These are phyloP conservation scores for Backusella psychrophila DNA, from an alignment of 192 early-diverging fungal species.

Conservation along the genomic window DNA sequence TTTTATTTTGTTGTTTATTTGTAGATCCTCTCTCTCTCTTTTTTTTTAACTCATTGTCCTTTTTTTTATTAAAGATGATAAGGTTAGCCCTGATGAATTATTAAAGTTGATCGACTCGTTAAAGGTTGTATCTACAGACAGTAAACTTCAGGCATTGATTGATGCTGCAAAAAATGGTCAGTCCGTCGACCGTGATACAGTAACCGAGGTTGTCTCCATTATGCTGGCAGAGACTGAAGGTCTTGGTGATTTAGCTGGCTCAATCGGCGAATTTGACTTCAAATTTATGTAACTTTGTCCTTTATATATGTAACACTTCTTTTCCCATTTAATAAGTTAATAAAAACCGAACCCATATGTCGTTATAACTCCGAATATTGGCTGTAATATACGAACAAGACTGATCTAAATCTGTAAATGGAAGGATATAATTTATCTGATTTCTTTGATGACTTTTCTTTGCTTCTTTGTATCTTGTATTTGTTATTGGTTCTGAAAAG, in stretches of 20 bases:
- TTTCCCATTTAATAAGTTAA: background rate
- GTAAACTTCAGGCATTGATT: background rate
- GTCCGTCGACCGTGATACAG: constrained; percentile 1
- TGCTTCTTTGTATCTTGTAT: background rate
- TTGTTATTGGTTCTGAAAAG: background rate
- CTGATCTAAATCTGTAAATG: background rate
- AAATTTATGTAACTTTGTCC: background rate
- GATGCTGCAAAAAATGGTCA: background rate
- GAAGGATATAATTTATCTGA: background rate
- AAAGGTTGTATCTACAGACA: background rate
- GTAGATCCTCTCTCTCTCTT: background rate
- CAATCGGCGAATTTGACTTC: background rate
- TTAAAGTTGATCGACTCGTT: constrained; percentile 1
- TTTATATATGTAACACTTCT: background rate
- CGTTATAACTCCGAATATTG: background rate
- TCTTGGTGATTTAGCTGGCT: background rate
- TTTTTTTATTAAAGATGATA: background rate
- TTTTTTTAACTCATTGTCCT: background rate
- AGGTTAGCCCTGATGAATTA: background rate
- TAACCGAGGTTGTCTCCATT: background rate
- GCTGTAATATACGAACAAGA: background rate
- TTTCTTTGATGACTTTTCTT: background rate
- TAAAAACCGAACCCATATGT: background rate
- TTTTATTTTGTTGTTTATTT: background rate
- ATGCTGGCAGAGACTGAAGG: background rate